phyloP scores from a whole-genome alignment of 805 yeast species.

The Debaryomyces castellii region DNA sequence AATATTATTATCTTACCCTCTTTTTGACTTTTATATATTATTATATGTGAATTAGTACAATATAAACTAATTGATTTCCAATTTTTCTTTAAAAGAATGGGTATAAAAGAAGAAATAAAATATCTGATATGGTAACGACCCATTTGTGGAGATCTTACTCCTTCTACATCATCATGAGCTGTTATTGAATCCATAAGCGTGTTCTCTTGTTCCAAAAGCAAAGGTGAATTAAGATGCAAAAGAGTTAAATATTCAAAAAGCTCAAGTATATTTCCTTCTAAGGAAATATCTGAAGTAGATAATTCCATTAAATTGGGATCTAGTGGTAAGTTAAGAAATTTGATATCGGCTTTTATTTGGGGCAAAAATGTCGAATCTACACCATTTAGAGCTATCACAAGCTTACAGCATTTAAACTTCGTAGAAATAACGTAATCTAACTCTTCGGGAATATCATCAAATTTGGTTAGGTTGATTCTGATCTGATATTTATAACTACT shows the following conservation, averaged over 20 bases:
- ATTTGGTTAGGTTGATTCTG: constrained; percentile 2
- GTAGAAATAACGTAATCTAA: neutral
- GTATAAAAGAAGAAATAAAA: neutral
- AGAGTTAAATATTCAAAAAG: constrained; percentile 18
- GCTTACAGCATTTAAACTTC: neutral
- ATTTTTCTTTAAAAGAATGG: neutral
- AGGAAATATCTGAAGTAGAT: too few species aligned
- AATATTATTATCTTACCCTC: neutral
- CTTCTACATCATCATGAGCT: neutral
- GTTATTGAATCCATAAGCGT: too few species aligned
- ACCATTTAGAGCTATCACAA: neutral
- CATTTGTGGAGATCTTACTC: neutral
- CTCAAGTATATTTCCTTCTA: constrained; percentile 1
- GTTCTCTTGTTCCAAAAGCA: neutral
- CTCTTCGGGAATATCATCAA: constrained; percentile 6
- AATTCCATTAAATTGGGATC: neutral
- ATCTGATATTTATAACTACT: constrained; percentile 9
- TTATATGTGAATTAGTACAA: neutral
- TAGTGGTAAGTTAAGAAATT: neutral
- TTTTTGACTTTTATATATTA: neutral
- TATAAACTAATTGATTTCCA: neutral
- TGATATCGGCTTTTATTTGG: neutral
- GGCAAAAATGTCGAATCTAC: neutral
- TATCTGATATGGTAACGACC: neutral
- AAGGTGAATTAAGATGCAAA: constrained; percentile 13